Conservation (phyloP, 2,329 filamentous ascomycete species). For the Sporothrix variecibatus region DNA sequence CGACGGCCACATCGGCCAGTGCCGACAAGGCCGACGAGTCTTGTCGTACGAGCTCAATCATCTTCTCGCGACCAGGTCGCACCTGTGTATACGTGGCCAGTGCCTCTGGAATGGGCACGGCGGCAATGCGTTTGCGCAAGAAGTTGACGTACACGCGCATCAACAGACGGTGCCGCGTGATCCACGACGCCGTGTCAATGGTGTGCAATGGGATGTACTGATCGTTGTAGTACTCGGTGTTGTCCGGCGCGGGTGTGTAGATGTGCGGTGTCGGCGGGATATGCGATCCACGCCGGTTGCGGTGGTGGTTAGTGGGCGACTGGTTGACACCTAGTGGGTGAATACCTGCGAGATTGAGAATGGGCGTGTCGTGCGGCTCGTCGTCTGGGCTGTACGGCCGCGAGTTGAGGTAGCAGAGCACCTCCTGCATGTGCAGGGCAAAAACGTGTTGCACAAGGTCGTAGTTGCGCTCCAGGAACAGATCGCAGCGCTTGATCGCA, state of each 20-base stretch:
- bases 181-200: conserved; percentile 49
- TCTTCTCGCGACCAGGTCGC: not conserved
- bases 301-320: not conserved
- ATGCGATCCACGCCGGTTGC: conserved; percentile 26
- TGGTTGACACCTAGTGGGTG: not conserved
- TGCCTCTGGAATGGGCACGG: conserved; percentile 29
- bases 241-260: conserved; percentile 13
- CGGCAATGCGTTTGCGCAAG: conserved; percentile 45
- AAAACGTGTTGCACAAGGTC: conserved; percentile 49
- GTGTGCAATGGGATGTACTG: conserved; percentile 42
- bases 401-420: conserved; percentile 50
- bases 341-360: not conserved
- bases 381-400: conserved; percentile 36
- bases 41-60: not conserved
- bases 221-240: conserved; percentile 23
- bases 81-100: conserved; percentile 22
- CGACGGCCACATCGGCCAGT: not conserved
- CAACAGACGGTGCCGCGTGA: conserved; percentile 52
- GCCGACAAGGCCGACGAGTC: conserved; percentile 11
- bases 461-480: conserved; percentile 40
- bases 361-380: conserved; percentile 23
- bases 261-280: not conserved
- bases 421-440: conserved; percentile 52
- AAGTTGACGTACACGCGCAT: conserved; percentile 55
- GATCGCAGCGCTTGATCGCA: conserved; percentile 47